Evolutionary conservation across 176 grass and related monocot species (phyloP).

Genomic region (Zea mays): DNA sequence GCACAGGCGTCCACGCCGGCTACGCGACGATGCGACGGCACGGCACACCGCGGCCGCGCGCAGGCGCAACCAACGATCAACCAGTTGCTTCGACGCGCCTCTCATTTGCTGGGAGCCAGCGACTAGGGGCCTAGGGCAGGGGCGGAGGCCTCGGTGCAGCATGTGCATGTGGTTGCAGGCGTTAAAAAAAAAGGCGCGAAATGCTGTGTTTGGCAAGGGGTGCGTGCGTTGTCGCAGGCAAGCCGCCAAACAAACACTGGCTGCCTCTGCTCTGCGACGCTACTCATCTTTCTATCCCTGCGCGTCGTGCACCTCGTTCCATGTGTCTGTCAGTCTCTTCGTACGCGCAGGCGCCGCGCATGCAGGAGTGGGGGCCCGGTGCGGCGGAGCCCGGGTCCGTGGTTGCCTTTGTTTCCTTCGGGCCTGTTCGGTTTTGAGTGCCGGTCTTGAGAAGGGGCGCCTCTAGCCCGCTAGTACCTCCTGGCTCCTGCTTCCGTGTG

Average conservation of each 20-base stretch:
- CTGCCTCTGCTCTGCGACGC: background rate
- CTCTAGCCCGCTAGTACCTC: too few relatives aligned
- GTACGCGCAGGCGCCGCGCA: background rate
- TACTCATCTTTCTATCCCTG: background rate
- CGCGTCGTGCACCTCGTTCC: slow-evolving; percentile 18
- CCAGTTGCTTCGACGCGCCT: slow-evolving; percentile 23
- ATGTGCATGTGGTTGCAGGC: slow-evolving; percentile 12
- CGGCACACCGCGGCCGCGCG: background rate
- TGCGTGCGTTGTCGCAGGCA: slow-evolving; percentile 5
- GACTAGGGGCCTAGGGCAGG: too few relatives aligned
- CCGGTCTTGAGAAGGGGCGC: slow-evolving; percentile 24
- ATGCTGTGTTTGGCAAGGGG: background rate
- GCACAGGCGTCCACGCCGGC: slow-evolving; percentile 11
- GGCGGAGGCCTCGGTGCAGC: too few relatives aligned
- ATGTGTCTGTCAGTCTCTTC: slow-evolving; percentile 1
- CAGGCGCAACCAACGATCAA: background rate
- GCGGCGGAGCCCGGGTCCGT: background rate
- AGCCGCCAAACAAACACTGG: slow-evolving; percentile 9
- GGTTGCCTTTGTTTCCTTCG: background rate
- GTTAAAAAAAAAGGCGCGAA: slow-evolving; percentile 2
- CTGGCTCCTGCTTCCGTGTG: background rate
- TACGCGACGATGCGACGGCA: slow-evolving; percentile 14
- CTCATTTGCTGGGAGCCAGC: too few relatives aligned
- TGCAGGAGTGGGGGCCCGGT: background rate
- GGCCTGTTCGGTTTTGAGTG: slow-evolving; percentile 18